Evolutionary conservation across 179 eudicot genomes (phyloP).

Genomic region (Vitellaria paradoxa): DNA sequence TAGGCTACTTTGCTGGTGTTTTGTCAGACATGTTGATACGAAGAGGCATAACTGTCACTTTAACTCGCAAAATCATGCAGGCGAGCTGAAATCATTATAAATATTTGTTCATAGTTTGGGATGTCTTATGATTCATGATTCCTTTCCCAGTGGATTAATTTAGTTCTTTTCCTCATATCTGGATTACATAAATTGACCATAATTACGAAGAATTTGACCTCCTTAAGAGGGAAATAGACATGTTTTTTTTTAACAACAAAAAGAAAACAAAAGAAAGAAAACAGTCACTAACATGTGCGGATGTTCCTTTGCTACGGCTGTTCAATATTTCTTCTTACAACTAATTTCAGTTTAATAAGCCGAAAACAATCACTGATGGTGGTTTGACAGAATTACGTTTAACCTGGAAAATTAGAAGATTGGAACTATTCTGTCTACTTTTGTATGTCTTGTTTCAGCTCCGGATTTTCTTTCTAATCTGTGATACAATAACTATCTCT

Average conservation of each 20-base stretch:
- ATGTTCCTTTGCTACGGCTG: background rate
- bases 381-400: background rate
- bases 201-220: too few species aligned
- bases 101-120: background rate
- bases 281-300: background rate
- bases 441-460: background rate
- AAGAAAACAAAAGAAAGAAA: too few species aligned
- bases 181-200: too few species aligned
- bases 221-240: too few species aligned
- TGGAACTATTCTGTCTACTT: background rate
- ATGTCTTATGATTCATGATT: background rate
- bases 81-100: conserved; percentile 22
- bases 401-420: background rate
- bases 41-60: conserved; percentile 13
- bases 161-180: too few species aligned
- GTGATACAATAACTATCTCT: background rate
- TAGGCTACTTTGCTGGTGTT: conserved; percentile 89
- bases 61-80: conserved; percentile 98
- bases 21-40: conserved; percentile 78
- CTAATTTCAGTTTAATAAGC: background rate
- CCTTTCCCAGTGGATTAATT: too few species aligned
- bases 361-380: background rate
- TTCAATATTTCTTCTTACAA: background rate
- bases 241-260: too few species aligned
- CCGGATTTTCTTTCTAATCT: background rate